Evolutionary conservation across 176 grass and related monocot species (phyloP), one percentile per base, ranked within the genome.

Genomic region (Zoysia japonica): DNA sequence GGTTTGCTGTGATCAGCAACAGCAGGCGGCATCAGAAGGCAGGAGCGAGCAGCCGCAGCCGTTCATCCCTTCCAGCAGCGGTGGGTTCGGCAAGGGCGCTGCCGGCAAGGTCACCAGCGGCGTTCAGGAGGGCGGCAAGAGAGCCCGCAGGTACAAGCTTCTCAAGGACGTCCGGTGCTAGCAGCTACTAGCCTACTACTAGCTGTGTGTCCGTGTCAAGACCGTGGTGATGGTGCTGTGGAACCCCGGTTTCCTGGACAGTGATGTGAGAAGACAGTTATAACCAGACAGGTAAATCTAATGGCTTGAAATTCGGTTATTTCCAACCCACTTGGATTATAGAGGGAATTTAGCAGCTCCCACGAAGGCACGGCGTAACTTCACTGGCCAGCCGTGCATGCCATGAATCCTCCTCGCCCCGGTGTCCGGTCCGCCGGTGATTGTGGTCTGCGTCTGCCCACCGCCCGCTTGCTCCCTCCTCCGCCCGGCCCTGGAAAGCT

Each of bases 151-250:
- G 86, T 99, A 99, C 90, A 99, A 99, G 90, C 90, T 99, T 43
- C 92, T 99, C 52, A 99, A 99, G 84, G 96, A 99, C 84, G 96
- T 99, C 49, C 44, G 89, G 40, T 93, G 88, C 80, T 97, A 87
- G 86, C 40, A 28, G 28, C 39, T 47, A 19, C 11, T 68, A 15
- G 5, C 5, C 28, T 28, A 5, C 52, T 54, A 11, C 48, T 50
- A 54, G 52, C 52, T 54, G 13, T 54, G 14, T 54, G 28, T 28
- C 52, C 52, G 52, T 54, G 8, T 14, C 75, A 63, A 13, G 55
- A 57, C 14, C 67, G 40, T 48, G 57, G 55, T 7, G 55, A 15
- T 5, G 14, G 14, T 54, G 52, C 28, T 28, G 28, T 0, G 28
- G 14, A 3, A 16, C 52, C 52, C 52, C 14, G 52, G 3, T 54